Evolutionary conservation across 805 yeast genomes (phyloP).

Genomic region (Pichia sporocuriosa): DNA sequence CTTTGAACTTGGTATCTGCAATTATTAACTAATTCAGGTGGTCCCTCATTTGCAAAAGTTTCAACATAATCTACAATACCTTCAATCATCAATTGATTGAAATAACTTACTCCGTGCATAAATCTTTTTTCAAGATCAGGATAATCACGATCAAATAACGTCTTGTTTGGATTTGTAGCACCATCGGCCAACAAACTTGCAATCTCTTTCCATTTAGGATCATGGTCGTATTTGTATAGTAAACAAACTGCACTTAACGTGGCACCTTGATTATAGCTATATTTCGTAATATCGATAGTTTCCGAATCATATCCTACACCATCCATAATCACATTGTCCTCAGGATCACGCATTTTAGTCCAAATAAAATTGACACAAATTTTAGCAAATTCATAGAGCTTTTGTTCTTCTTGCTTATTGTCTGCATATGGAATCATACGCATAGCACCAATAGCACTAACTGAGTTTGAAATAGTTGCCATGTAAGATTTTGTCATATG

Average conservation of each 20-base stretch:
- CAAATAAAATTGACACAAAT: constrained; percentile 55
- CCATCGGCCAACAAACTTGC: constrained; percentile 49
- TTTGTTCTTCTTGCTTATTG: constrained; percentile 29
- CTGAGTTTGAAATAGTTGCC: constrained; percentile 45
- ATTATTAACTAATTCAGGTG: constrained; percentile 30
- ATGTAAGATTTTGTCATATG: constrained; percentile 53
- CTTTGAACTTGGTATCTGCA: constrained; percentile 40
- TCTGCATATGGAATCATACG: constrained; percentile 52
- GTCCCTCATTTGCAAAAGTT: constrained; percentile 33
- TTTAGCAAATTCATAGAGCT: constrained; percentile 52
- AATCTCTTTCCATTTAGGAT: constrained; percentile 42
- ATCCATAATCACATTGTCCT: constrained; percentile 52
- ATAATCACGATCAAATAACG: constrained; percentile 60
- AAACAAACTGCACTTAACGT: constrained; percentile 49
- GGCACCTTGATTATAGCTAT: constrained; percentile 65
- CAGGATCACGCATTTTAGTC: constrained; percentile 42
- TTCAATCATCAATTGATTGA: constrained; percentile 56
- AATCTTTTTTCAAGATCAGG: constrained; percentile 42
- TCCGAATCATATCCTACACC: constrained; percentile 46
- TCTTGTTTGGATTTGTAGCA: constrained; percentile 47
- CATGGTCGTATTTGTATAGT: constrained; percentile 44
- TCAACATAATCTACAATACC: constrained; percentile 61
- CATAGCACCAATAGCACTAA: constrained; percentile 62
- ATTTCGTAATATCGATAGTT: constrained; percentile 44
- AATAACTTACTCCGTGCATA: constrained; percentile 60